A percentile compares a stretch with the other conserved stretches of the same genome.
Conservation (phyloP, 2,329 filamentous ascomycete species). For the Aspergillus transmontanensis region DNA sequence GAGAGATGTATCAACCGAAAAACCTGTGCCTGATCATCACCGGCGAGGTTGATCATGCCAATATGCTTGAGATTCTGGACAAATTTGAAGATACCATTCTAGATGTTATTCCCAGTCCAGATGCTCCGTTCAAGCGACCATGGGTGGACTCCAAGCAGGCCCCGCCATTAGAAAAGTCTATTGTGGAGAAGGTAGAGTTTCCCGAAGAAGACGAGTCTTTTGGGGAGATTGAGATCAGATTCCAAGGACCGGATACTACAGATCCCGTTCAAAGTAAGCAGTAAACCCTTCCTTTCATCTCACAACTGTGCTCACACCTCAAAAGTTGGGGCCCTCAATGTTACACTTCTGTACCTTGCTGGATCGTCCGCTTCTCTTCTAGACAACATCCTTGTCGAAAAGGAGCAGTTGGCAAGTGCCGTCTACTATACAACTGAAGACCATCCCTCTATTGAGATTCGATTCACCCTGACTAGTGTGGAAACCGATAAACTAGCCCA, state of each 20-base stretch:
- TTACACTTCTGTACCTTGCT: constrained; percentile 82
- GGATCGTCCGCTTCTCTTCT: constrained; percentile 91
- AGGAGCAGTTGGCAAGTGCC: constrained; percentile 85
- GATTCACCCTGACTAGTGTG: constrained; percentile 83
- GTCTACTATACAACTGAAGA: constrained; percentile 78
- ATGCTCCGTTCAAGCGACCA: constrained; percentile 78
- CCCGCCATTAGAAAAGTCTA: constrained; percentile 69
- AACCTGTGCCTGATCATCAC: constrained; percentile 90
- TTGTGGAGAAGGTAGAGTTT: constrained; percentile 80
- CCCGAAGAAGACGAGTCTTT: constrained; percentile 95
- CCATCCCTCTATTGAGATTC: constrained; percentile 79
- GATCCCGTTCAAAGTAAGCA: constrained; percentile 62
- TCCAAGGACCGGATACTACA: constrained; percentile 81
- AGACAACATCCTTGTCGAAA: constrained; percentile 90
- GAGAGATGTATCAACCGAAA: constrained; percentile 96
- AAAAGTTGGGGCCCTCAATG: constrained; percentile 69
- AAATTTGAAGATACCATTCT: constrained; percentile 86
- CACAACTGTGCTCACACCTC: constrained; percentile 19
- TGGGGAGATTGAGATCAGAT: constrained; percentile 82
- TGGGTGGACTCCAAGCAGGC: constrained; percentile 89
- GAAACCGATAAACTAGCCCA: constrained; percentile 80
- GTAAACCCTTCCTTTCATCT: not conserved
- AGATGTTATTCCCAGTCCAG: constrained; percentile 74
- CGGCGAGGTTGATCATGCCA: constrained; percentile 83
- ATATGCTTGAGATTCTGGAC: constrained; percentile 80